A percentile compares a stretch with the other conserved stretches of the same genome.
Conservation (phyloP, 805 yeast species). For the Lachancea sp. region DNA sequence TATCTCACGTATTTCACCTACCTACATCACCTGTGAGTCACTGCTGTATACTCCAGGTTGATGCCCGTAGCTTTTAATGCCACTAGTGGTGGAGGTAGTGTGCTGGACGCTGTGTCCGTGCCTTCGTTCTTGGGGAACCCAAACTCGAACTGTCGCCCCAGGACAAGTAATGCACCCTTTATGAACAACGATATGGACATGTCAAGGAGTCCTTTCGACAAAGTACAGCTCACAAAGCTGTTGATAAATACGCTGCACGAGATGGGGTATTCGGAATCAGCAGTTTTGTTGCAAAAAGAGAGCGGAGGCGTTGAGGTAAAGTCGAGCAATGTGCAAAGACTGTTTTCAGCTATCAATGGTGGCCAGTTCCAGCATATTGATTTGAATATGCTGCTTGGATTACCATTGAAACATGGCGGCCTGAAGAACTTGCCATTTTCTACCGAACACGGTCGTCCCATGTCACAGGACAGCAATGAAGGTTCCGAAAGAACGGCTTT, state of each 20-base stretch:
- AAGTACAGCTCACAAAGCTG: slow-evolving; percentile 39
- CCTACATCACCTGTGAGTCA: no score
- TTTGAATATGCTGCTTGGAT: slow-evolving; percentile 27
- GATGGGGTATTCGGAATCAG: slow-evolving; percentile 40
- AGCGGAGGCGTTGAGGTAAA: slow-evolving; percentile 37
- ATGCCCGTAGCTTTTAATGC: slow-evolving; percentile 4
- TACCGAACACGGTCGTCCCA: neutral
- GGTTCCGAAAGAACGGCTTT: slow-evolving; percentile 2
- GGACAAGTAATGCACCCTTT: neutral
- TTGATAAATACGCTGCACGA: slow-evolving; percentile 46
- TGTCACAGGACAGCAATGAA: neutral
- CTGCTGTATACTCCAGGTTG: no score
- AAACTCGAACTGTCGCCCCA: neutral
- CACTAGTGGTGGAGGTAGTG: neutral
- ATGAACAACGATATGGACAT: neutral
- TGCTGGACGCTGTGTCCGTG: neutral
- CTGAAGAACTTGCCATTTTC: neutral
- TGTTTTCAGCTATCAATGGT: slow-evolving; percentile 34
- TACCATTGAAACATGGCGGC: slow-evolving; percentile 18
- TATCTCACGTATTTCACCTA: no score
- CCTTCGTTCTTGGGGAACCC: slow-evolving; percentile 1
- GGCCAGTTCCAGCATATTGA: slow-evolving; percentile 38
- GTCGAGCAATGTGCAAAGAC: slow-evolving; percentile 36
- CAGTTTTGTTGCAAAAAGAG: slow-evolving; percentile 37
- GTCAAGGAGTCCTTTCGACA: slow-evolving; percentile 19